These are phyloP conservation scores for Fraxinus velutina DNA, from an alignment of 305 asterid genomes.

Conservation along the genomic window DNA sequence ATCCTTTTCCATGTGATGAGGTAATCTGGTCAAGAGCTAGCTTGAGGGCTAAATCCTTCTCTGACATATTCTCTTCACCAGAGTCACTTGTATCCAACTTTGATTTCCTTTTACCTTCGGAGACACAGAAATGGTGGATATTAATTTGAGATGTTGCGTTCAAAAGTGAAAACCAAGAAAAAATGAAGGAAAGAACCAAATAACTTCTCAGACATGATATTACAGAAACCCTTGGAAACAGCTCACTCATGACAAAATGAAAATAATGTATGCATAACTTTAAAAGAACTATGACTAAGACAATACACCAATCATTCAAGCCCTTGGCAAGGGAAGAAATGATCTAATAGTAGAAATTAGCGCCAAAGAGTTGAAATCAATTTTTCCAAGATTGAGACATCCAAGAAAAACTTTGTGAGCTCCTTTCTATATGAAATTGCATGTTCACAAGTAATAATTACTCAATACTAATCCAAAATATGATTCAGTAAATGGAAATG, in stretches of 20 bases:
- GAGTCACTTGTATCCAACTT: conserved; percentile 70
- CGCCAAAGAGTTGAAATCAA: not conserved
- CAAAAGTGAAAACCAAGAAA: not conserved
- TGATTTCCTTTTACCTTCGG: conserved; percentile 62
- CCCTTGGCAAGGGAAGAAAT: not conserved
- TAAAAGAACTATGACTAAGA: conserved; percentile 10
- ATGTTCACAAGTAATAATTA: not conserved
- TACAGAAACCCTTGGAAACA: conserved; percentile 4
- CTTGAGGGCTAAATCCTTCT: conserved; percentile 86
- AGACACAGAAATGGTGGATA: conserved; percentile 5
- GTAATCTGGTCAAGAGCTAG: conserved; percentile 84
- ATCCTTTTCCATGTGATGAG: conserved; percentile 78
- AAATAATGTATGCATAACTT: not conserved
- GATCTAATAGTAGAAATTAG: not conserved
- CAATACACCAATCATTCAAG: not conserved
- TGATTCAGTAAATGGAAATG: not conserved
- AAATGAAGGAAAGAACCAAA: conserved; percentile 1
- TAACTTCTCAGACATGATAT: not conserved
- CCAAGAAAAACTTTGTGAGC: not conserved
- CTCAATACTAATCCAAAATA: not conserved
- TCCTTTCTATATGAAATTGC: not conserved
- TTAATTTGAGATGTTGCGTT: conserved; percentile 3
- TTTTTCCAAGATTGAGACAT: not conserved
- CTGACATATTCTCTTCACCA: conserved; percentile 82
- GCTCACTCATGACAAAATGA: not conserved